phyloP scores from a whole-genome alignment of 306 rosid genomes.

The Lupinus albus region DNA sequence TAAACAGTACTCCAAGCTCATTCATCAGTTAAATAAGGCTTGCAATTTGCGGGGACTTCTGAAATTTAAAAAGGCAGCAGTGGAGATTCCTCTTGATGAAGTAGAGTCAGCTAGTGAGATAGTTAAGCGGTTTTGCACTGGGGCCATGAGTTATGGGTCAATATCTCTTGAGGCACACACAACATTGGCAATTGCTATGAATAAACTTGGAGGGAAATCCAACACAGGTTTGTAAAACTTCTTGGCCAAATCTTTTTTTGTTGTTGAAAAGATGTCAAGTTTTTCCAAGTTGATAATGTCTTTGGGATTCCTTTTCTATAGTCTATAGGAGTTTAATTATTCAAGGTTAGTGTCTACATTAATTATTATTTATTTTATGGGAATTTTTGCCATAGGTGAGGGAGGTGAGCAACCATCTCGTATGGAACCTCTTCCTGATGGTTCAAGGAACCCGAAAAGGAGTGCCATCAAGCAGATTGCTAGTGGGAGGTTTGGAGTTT shows the following conservation, averaged over 20 bases:
- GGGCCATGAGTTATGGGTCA: conserved; percentile 99
- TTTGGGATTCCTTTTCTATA: neutral
- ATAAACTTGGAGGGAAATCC: conserved; percentile 92
- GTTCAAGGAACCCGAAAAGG: conserved; percentile 90
- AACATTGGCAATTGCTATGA: conserved; percentile 90
- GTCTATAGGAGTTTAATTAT: neutral
- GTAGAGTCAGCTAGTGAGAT: conserved; percentile 93
- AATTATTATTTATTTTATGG: too few species aligned
- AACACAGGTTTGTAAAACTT: conserved; percentile 75
- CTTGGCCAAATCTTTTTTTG: neutral
- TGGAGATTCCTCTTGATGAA: conserved; percentile 74
- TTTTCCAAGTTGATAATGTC: neutral
- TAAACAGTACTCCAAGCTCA: conserved; percentile 82
- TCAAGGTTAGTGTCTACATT: neutral
- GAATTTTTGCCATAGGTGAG: conserved; percentile 65
- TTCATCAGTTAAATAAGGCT: conserved; percentile 84
- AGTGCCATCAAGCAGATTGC: conserved; percentile 98
- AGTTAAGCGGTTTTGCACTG: conserved; percentile 95
- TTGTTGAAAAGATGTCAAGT: neutral
- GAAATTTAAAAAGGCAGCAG: conserved; percentile 67
- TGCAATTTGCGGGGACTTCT: conserved; percentile 92
- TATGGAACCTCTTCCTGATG: conserved; percentile 91
- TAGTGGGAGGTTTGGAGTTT: conserved; percentile 98
- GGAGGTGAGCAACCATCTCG: conserved; percentile 99
- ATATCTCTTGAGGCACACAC: conserved; percentile 97